Percentiles rank a stretch among this genome's conserved stretches.
These are phyloP conservation scores for Bruguiera parviflora DNA, from an alignment of 345 rosid species.

Conservation along the genomic window DNA sequence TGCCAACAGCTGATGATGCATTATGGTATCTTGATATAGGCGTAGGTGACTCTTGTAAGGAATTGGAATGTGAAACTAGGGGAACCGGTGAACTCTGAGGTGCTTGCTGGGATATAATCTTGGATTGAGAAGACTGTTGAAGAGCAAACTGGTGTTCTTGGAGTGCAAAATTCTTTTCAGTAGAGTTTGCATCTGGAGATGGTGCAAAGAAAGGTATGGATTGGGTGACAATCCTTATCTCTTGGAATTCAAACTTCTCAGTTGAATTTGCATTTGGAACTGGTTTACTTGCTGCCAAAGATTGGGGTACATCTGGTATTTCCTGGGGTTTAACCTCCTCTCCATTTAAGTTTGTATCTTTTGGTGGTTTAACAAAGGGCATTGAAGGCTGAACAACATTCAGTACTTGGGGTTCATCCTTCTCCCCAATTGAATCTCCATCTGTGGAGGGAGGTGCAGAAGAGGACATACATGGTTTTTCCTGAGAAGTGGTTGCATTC, in stretches of 20 bases:
- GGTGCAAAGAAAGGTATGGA: constrained; percentile 13
- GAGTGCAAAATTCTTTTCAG: constrained; percentile 34
- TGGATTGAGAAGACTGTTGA: constrained; percentile 48
- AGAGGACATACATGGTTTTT: constrained; percentile 2
- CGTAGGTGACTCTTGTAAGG: constrained; percentile 45
- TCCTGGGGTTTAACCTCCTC: constrained; percentile 12
- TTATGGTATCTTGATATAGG: constrained; percentile 50
- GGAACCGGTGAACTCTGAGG: constrained; percentile 40
- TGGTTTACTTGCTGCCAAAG: constrained; percentile 19
- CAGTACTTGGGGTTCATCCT: constrained; percentile 9
- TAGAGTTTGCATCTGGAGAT: constrained; percentile 33
- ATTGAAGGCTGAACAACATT: background rate
- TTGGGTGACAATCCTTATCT: constrained; percentile 1
- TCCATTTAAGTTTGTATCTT: constrained; percentile 8
- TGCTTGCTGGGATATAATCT: constrained; percentile 51
- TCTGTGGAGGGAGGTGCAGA: constrained; percentile 6
- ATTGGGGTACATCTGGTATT: background rate
- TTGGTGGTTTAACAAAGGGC: constrained; percentile 7
- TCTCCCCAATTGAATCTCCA: constrained; percentile 5
- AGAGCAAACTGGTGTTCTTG: constrained; percentile 47
- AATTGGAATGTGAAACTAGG: constrained; percentile 37
- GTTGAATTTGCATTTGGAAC: constrained; percentile 18
- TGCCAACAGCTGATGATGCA: constrained; percentile 57
- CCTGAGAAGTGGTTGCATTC: constrained; percentile 22
- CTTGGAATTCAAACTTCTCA: constrained; percentile 12